A percentile compares a stretch with the other conserved stretches of the same genome.
Evolutionary conservation across 768 basidiomycete species (phyloP).

Genomic region (Trametopsis cervina): DNA sequence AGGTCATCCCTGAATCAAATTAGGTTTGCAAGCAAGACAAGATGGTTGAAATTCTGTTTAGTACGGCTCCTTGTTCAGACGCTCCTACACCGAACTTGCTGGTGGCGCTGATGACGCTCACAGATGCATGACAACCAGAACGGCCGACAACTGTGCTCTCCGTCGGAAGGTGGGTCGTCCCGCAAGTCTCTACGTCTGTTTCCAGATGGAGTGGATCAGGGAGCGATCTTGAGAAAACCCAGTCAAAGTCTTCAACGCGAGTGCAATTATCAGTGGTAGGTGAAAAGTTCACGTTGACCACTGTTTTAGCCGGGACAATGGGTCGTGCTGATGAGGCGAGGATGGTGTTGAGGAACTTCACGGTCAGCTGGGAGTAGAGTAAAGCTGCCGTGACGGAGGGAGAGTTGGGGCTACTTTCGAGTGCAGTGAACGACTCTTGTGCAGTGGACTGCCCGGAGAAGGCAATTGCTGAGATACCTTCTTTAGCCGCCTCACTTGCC

Average conservation of each 20-base stretch:
- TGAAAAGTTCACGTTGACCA: slow-evolving; percentile 27
- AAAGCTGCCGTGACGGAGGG: slow-evolving; percentile 29
- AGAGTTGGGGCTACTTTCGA: slow-evolving; percentile 28
- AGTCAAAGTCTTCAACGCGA: background rate
- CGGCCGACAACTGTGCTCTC: background rate
- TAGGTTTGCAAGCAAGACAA: background rate
- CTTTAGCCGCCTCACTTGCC: slow-evolving; percentile 38
- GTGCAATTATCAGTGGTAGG: background rate
- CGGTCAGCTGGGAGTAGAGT: slow-evolving; percentile 36
- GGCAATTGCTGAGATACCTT: slow-evolving; percentile 43
- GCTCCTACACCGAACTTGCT: background rate
- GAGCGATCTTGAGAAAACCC: background rate
- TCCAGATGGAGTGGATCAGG: background rate
- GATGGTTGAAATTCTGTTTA: background rate
- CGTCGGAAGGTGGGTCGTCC: background rate
- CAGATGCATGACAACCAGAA: background rate
- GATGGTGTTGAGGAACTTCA: slow-evolving; percentile 30
- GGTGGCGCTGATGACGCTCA: background rate
- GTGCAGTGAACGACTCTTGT: slow-evolving; percentile 44
- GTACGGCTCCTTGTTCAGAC: background rate
- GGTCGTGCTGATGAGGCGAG: slow-evolving; percentile 15
- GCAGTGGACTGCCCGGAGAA: slow-evolving; percentile 37
- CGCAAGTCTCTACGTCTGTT: background rate
- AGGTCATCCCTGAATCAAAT: too few relatives aligned
- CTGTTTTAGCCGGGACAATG: slow-evolving; percentile 24